Evolutionary conservation across 1,139 yeast genomes (phyloP), one percentile per base, ranked within the genome.

Genomic region (Zygosaccharomyces pseudobailii): DNA sequence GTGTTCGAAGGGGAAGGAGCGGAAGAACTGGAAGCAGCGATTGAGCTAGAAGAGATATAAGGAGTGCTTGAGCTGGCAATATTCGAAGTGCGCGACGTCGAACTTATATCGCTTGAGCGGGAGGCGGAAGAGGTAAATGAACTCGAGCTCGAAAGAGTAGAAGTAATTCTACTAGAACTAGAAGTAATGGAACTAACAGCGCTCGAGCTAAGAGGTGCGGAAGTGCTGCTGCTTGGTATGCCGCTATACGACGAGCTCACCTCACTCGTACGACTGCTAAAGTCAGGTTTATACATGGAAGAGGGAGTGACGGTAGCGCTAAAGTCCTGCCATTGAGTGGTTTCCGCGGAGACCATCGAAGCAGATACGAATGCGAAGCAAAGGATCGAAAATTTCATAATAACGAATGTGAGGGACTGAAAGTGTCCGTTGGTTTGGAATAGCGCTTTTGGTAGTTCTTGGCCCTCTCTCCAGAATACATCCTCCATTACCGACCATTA

Each of bases 251-350:
- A 28, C 31, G 42, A 8, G 32, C 43, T 28, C 20, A 30, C 25
- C 38, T 25, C 23, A 30, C 20, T 34, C 9, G 47, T 32, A 20
- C 44, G 17, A 13, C 42, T 20, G 31, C 34, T 7, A 25, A 24
- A 8, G 21, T 20, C n/a, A 10, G 46, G 43, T 28, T 45, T 45
- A 36, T 30, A 36, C 22, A 47, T 21, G 13, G 46, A 28, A 7
- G 36, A 24, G 33, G 47, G 37, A 23, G 48, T 25, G n/a, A 46
- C 46, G 23, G 52, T 43, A 9, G 47, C 47, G 17, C 46, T 42
- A 28, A 38, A 42, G 31, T 50, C 50, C 20, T 43, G 46, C 31
- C 40, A 45, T 13, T 40, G 43, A n/a, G 53, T 50, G 6, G 46
- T 45, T 22, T 46, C 46, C n/a, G 49, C 48, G 23, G 35, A 41